phyloP scores from a whole-genome alignment of 345 rosid genomes.

The Camelina hispida region DNA sequence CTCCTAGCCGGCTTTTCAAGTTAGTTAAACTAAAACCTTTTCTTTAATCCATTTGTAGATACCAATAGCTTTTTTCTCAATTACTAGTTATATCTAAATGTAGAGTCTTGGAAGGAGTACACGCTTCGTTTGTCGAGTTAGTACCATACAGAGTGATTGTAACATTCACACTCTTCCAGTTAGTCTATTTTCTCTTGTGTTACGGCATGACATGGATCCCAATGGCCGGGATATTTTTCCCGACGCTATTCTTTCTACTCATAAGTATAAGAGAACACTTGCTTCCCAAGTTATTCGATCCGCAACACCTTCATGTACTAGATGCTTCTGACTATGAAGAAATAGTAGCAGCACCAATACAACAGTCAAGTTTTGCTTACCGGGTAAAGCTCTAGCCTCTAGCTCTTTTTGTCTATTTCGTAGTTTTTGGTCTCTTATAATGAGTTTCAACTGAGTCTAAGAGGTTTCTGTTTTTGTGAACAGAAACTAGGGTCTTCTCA shows the following conservation, averaged over 20 bases:
- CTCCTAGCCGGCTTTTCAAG: slow-evolving; percentile 77
- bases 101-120: slow-evolving; percentile 60
- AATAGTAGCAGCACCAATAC: slow-evolving; percentile 46
- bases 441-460: background rate
- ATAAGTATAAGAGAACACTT: slow-evolving; percentile 68
- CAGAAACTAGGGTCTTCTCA: slow-evolving; percentile 45
- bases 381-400: slow-evolving; percentile 21
- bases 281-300: slow-evolving; percentile 66
- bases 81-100: slow-evolving; percentile 19
- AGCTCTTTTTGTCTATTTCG: too few relatives aligned
- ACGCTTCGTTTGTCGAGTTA: slow-evolving; percentile 65
- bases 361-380: slow-evolving; percentile 40
- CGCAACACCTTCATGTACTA: slow-evolving; percentile 51
- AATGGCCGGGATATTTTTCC: slow-evolving; percentile 81
- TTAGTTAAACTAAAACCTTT: slow-evolving; percentile 23
- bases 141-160: slow-evolving; percentile 65
- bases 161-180: slow-evolving; percentile 64
- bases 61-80: slow-evolving; percentile 1
- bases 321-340: slow-evolving; percentile 77
- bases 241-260: slow-evolving; percentile 76
- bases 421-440: background rate
- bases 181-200: slow-evolving; percentile 66
- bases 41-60: background rate
- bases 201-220: slow-evolving; percentile 89
- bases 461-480: background rate